Evolutionary conservation across 1,284 basidiomycete genomes (phyloP).

Genomic region (Leccinum subrobustum): DNA sequence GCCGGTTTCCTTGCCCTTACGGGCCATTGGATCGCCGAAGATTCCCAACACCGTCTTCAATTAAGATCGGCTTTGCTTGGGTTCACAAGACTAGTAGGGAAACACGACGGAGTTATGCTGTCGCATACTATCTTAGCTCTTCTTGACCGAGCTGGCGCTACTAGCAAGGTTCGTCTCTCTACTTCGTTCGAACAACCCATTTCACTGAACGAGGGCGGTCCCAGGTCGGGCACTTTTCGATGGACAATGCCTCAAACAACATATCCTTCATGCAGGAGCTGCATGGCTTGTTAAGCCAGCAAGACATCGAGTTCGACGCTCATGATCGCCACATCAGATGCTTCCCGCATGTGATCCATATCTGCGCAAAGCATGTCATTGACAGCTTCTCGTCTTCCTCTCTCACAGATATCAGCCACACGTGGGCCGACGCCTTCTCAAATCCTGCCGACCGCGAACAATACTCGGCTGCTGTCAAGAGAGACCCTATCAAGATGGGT

Average conservation of each 20-base stretch:
- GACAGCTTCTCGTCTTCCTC: background rate
- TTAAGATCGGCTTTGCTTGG: background rate
- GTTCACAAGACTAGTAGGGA: background rate
- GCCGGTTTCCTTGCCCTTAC: background rate
- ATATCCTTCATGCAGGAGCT: background rate
- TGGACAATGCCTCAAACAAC: background rate
- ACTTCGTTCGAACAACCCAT: background rate
- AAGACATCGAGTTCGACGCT: background rate
- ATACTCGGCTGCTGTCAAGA: background rate
- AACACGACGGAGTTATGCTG: background rate
- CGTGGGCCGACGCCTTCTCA: background rate
- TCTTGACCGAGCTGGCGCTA: background rate
- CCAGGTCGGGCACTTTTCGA: background rate
- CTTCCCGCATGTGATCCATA: background rate
- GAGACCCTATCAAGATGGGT: background rate
- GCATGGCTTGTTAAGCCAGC: too few relatives aligned
- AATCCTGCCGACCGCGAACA: background rate
- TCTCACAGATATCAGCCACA: too few relatives aligned
- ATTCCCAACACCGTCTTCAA: background rate
- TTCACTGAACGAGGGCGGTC: background rate
- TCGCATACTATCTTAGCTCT: background rate
- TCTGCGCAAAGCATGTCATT: background rate
- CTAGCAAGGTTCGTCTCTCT: background rate
- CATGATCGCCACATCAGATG: background rate
- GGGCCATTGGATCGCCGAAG: background rate